Conservation (phyloP, 305 asterid species). For the Fraxinus albicans region DNA sequence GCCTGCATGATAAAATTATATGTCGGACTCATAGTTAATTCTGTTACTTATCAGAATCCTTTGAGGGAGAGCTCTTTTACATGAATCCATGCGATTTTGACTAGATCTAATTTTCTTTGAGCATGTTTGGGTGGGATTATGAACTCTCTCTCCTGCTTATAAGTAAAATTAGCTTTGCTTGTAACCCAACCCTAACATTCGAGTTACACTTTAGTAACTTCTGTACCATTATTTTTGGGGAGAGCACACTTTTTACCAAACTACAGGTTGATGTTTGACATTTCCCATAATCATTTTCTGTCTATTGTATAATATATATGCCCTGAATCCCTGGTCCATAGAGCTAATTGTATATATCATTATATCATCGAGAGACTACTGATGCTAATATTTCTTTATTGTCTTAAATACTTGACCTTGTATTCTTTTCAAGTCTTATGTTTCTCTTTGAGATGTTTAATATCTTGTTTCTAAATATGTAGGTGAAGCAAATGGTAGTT, state of each 20-base stretch:
- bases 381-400: not conserved
- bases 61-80: not conserved
- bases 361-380: not conserved
- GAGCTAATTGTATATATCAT: not conserved
- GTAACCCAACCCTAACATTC: not conserved
- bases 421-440: not conserved
- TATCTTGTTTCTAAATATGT: slow-evolving; percentile 24
- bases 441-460: slow-evolving; percentile 16
- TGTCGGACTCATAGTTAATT: not conserved
- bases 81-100: not conserved
- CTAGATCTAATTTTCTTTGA: not conserved
- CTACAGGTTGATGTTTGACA: not conserved
- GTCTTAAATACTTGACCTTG: not conserved
- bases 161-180: not conserved
- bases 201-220: not conserved
- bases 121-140: not conserved
- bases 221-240: not conserved
- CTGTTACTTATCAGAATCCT: not conserved
- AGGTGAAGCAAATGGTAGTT: slow-evolving; percentile 99
- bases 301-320: not conserved
- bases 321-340: not conserved
- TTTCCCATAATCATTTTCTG: not conserved
- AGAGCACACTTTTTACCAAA: not conserved
- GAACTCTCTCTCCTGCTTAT: not conserved
- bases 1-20: not conserved